A percentile compares a stretch with the other conserved stretches of the same genome.
phyloP scores from a whole-genome alignment of 805 yeast genomes.

The Schwanniomyces pseudopolymorphus region DNA sequence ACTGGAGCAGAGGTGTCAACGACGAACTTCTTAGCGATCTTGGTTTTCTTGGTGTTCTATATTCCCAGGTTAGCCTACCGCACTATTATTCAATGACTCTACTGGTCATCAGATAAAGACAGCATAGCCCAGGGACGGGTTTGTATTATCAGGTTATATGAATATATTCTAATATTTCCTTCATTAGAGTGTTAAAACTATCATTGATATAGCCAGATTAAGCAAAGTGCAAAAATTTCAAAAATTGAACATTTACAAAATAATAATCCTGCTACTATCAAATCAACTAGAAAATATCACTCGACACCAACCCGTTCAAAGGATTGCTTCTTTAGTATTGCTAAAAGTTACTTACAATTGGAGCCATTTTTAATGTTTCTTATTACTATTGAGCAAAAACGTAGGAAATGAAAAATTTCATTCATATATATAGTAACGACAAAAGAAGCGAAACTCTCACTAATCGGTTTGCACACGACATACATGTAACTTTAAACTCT shows the following conservation, averaged over 20 bases:
- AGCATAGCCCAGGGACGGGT: constrained; percentile 53
- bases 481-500: not conserved
- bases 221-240: not conserved
- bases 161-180: constrained; percentile 9
- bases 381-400: not conserved
- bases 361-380: constrained; percentile 63
- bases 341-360: constrained; percentile 70
- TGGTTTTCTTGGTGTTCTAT: constrained; percentile 70
- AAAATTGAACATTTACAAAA: not conserved
- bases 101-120: constrained; percentile 32
- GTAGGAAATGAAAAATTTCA: not conserved
- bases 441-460: not conserved
- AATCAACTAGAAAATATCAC: constrained; percentile 6
- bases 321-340: constrained; percentile 14
- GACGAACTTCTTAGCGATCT: constrained; percentile 83
- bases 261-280: not conserved
- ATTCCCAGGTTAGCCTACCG: constrained; percentile 71
- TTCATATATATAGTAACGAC: not conserved
- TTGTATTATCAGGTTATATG: constrained; percentile 13
- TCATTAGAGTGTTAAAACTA: constrained; percentile 7
- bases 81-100: constrained; percentile 38
- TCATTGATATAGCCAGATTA: not conserved
- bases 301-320: constrained; percentile 29
- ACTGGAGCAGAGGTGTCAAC: constrained; percentile 97
- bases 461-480: not conserved